A percentile compares a stretch with the other conserved stretches of the same genome.
Evolutionary conservation across 2,329 filamentous ascomycete species (phyloP).

Genomic region (Microcyclospora pomicola): DNA sequence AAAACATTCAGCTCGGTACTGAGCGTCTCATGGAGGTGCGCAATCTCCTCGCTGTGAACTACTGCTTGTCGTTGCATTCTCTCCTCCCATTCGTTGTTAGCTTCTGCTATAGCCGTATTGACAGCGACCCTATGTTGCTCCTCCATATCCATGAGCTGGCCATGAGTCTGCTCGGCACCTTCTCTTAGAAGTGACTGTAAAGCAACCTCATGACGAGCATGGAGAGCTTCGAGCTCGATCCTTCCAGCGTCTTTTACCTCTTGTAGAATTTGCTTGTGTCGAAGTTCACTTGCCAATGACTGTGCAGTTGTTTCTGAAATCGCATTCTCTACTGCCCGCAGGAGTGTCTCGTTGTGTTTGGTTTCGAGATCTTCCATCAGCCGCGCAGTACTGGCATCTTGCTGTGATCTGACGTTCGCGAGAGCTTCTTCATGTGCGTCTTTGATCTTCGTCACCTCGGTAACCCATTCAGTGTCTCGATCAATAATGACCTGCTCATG

Average conservation of each 20-base stretch:
- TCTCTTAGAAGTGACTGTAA: slow-evolving; percentile 7
- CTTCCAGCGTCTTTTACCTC: slow-evolving; percentile 9
- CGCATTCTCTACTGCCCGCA: slow-evolving; percentile 7
- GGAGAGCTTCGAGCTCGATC: slow-evolving; percentile 11
- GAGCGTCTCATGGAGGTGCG: slow-evolving; percentile 1
- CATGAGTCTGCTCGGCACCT: slow-evolving; percentile 1
- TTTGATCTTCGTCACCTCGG: slow-evolving; percentile 7
- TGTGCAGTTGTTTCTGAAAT: slow-evolving; percentile 7
- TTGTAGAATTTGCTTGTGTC: slow-evolving; percentile 11
- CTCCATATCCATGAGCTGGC: background rate
- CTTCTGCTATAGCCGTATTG: background rate
- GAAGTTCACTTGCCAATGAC: slow-evolving; percentile 4
- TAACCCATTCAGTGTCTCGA: slow-evolving; percentile 10
- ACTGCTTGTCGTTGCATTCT: slow-evolving; percentile 1
- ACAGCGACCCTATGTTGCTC: background rate
- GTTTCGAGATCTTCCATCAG: slow-evolving; percentile 5
- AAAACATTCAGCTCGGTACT: slow-evolving; percentile 2
- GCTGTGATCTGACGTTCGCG: background rate
- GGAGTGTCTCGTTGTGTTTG: slow-evolving; percentile 9
- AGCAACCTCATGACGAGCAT: slow-evolving; percentile 14
- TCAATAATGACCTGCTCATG: slow-evolving; percentile 9
- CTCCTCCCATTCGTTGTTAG: slow-evolving; percentile 3
- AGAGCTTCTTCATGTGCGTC: slow-evolving; percentile 2
- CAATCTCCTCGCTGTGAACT: slow-evolving; percentile 3
- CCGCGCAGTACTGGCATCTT: slow-evolving; percentile 1